phyloP scores from a whole-genome alignment of 768 basidiomycete species.

The Leccinellum luteum region DNA sequence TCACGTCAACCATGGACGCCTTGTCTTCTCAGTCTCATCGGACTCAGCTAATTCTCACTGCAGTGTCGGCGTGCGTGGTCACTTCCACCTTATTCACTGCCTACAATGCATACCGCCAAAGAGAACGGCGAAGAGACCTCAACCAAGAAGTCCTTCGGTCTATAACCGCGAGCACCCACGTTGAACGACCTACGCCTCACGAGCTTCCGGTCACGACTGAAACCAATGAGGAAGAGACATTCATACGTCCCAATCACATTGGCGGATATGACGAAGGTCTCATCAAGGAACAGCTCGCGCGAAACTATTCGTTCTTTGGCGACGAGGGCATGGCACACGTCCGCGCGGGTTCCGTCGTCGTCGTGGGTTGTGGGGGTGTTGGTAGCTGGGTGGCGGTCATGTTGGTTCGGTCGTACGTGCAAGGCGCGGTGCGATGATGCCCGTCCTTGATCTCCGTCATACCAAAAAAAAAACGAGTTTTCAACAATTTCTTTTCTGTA shows the following conservation, averaged over 20 bases:
- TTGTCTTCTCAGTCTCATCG: constrained; percentile 47
- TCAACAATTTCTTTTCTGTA: constrained; percentile 28
- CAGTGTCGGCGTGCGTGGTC: constrained; percentile 58
- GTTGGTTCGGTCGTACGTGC: constrained; percentile 82
- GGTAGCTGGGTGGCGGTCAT: constrained; percentile 96
- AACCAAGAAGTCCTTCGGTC: constrained; percentile 56
- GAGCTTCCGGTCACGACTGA: neutral
- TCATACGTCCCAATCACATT: constrained; percentile 15
- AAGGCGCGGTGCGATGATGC: neutral
- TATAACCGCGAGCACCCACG: constrained; percentile 30
- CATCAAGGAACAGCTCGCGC: constrained; percentile 83
- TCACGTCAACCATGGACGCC: constrained; percentile 18
- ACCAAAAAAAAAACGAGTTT: neutral
- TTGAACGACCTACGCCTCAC: neutral
- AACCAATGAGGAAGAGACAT: constrained; percentile 13
- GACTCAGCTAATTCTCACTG: constrained; percentile 62
- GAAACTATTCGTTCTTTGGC: constrained; percentile 94
- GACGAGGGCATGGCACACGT: constrained; percentile 84
- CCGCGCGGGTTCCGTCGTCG: constrained; percentile 70
- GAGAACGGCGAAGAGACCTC: constrained; percentile 52
- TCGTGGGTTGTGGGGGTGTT: constrained; percentile 95
- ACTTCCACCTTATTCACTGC: constrained; percentile 61
- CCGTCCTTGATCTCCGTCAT: neutral
- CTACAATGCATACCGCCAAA: constrained; percentile 49
- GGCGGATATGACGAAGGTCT: constrained; percentile 72